phyloP scores from a whole-genome alignment of 768 basidiomycete species.

The Cystofilobasidium ferigula region DNA sequence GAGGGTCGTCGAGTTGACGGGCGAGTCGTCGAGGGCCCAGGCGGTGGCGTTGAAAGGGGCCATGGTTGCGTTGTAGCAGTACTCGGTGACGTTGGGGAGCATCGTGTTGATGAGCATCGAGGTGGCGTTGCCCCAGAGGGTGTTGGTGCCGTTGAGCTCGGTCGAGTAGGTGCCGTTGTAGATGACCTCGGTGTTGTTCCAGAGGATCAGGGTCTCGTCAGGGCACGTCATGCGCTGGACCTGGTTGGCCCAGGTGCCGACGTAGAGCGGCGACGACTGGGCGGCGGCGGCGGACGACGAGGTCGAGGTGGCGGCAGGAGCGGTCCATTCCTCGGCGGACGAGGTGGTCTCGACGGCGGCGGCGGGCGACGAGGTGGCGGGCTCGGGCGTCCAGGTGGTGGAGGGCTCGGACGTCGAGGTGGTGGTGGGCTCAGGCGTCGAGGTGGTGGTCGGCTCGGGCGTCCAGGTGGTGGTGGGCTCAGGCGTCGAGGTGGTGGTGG shows the following conservation, averaged over 20 bases:
- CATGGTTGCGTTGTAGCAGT: slow-evolving; percentile 1
- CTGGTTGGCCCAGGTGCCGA: slow-evolving; percentile 3
- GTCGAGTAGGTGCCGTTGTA: slow-evolving; percentile 18
- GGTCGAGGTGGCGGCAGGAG: neutral
- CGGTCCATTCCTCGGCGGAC: neutral
- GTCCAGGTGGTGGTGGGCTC: slow-evolving; percentile 4
- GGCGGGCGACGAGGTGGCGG: neutral
- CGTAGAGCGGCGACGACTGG: slow-evolving; percentile 3
- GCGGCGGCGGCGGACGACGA: slow-evolving; percentile 4
- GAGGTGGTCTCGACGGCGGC: neutral
- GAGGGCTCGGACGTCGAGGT: neutral
- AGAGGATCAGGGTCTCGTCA: slow-evolving; percentile 16
- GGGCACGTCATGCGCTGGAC: slow-evolving; percentile 14
- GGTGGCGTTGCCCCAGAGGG: slow-evolving; percentile 11
- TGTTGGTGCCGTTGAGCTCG: slow-evolving; percentile 19
- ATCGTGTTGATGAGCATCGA: slow-evolving; percentile 15
- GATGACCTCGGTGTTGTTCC: slow-evolving; percentile 13
- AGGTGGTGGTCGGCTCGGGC: neutral
- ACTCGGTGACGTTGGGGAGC: slow-evolving; percentile 15
- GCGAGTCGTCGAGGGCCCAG: neutral
- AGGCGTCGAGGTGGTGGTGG: slow-evolving; percentile 19
- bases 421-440: neutral
- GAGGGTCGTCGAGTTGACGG: neutral
- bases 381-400: neutral
- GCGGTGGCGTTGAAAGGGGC: neutral